phyloP scores from a whole-genome alignment of 305 asterid genomes.

The Solanum hybrid region DNA sequence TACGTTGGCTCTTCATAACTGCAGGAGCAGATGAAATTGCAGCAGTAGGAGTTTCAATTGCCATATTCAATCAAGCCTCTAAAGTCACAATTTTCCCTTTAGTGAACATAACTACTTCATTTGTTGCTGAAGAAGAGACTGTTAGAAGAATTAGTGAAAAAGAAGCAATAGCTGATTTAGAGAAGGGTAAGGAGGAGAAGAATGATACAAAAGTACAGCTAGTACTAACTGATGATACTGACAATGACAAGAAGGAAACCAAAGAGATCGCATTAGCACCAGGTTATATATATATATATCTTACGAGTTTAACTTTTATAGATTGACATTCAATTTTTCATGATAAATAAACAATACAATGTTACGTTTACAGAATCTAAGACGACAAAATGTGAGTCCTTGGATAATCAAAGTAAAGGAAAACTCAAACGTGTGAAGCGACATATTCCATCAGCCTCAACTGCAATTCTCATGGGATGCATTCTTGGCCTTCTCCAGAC shows the following conservation, averaged over 20 bases:
- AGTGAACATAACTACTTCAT: conserved; percentile 87
- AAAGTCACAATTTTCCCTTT: conserved; percentile 85
- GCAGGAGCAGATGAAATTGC: conserved; percentile 77
- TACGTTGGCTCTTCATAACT: no score
- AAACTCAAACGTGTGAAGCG: conserved; percentile 28
- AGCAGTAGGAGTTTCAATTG: conserved; percentile 85
- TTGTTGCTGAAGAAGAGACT: conserved; percentile 87
- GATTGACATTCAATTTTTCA: not conserved
- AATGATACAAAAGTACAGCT: conserved; percentile 3
- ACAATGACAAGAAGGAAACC: conserved; percentile 14
- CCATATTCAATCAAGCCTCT: conserved; percentile 79
- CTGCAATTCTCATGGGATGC: conserved; percentile 60
- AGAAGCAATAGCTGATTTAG: conserved; percentile 25
- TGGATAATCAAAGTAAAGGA: conserved; percentile 6
- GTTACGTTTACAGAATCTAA: conserved; percentile 6
- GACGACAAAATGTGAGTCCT: conserved; percentile 16
- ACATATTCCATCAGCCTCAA: conserved; percentile 79
- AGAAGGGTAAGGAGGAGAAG: conserved; percentile 25
- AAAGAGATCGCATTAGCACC: conserved; percentile 12
- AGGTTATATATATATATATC: conserved; percentile 15
- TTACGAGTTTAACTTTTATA: not conserved
- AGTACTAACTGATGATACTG: not conserved
- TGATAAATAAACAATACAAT: not conserved
- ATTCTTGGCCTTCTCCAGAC: conserved; percentile 73
- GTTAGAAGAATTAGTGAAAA: conserved; percentile 24